Evolutionary conservation across 148 eudicot species (phyloP).

Genomic region (Rhododendron molle): DNA sequence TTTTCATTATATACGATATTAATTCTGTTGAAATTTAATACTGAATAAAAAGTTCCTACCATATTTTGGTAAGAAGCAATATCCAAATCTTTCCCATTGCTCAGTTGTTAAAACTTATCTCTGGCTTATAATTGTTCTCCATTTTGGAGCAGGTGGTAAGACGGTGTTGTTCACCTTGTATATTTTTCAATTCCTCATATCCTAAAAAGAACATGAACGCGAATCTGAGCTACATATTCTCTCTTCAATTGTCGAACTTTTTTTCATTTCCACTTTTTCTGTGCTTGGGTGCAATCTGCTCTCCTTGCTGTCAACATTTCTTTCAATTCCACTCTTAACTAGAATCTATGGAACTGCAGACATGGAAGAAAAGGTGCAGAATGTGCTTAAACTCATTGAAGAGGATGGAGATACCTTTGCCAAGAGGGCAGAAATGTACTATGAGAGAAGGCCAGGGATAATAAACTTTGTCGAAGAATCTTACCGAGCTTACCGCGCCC

Average conservation of each 20-base stretch:
- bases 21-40: background rate
- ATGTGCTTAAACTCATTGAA: constrained; percentile 64
- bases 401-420: constrained; percentile 97
- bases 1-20: background rate
- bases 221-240: background rate
- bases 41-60: background rate
- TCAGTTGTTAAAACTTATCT: background rate
- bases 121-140: background rate
- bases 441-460: constrained; percentile 79
- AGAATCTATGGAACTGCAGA: constrained; percentile 39
- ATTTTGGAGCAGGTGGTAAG: background rate
- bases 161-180: background rate
- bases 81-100: background rate
- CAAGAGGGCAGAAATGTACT: constrained; percentile 96
- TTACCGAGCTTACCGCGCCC: constrained; percentile 64
- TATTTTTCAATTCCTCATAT: background rate
- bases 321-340: background rate
- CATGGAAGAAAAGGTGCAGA: constrained; percentile 83
- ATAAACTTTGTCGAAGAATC: constrained; percentile 75
- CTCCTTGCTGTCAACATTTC: background rate
- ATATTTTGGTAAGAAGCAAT: background rate
- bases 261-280: background rate
- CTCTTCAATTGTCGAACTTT: background rate
- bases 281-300: background rate
- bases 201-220: background rate